A percentile compares a stretch with the other conserved stretches of the same genome.
phyloP scores from a whole-genome alignment of 805 yeast genomes.

The Metschnikowia hibisci region DNA sequence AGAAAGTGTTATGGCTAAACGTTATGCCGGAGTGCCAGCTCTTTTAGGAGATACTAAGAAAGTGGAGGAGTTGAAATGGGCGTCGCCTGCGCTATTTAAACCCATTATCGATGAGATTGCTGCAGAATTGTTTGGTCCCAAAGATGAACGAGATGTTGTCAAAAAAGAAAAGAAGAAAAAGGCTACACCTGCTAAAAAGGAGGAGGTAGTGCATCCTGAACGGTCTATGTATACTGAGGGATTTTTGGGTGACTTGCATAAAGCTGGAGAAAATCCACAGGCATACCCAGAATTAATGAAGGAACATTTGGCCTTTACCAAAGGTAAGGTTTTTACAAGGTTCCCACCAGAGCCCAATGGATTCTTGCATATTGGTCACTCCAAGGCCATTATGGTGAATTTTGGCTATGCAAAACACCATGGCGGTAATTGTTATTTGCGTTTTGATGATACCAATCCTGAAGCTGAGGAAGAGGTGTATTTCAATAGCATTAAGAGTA shows the following conservation, averaged over 20 bases:
- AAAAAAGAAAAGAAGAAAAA: conserved; percentile 72
- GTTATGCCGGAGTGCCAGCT: conserved; percentile 77
- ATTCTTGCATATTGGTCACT: conserved; percentile 93
- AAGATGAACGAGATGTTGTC: conserved; percentile 87
- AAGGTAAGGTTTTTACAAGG: conserved; percentile 84
- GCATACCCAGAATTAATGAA: conserved; percentile 78
- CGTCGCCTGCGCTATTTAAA: conserved; percentile 80
- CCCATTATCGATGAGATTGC: conserved; percentile 79
- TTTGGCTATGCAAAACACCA: conserved; percentile 93
- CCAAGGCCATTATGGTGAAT: conserved; percentile 95
- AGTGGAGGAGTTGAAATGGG: conserved; percentile 82
- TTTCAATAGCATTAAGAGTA: conserved; percentile 75
- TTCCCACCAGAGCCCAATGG: conserved; percentile 99
- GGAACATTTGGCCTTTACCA: conserved; percentile 72
- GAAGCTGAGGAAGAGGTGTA: conserved; percentile 96
- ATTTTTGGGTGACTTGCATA: conserved; percentile 89
- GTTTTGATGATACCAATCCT: conserved; percentile 97
- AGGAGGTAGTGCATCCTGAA: conserved; percentile 21
- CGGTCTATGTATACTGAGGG: conserved; percentile 94
- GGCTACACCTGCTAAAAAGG: conserved; percentile 19
- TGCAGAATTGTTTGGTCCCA: conserved; percentile 79
- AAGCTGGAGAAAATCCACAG: conserved; percentile 94
- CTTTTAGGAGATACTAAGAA: conserved; percentile 74
- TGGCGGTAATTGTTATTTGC: conserved; percentile 82
- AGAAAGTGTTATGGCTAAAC: conserved; percentile 58